Evolutionary conservation across 805 yeast genomes (phyloP).

Genomic region (Ogataea methanolica): DNA sequence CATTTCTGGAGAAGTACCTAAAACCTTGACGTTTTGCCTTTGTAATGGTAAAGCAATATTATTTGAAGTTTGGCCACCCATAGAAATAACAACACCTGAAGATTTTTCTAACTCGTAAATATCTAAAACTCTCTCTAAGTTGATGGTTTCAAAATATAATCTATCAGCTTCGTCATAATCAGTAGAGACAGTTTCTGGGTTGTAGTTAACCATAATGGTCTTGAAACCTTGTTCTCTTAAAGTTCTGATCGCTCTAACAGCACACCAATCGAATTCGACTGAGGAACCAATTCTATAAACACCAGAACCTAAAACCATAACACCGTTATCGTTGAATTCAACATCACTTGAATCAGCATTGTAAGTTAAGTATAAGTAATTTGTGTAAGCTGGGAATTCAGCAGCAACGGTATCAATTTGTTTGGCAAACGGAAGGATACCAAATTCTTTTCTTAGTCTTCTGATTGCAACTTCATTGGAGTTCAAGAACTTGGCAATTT

Average conservation of each 20-base stretch:
- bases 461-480: slow-evolving; percentile 93
- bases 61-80: slow-evolving; percentile 99
- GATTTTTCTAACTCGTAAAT: slow-evolving; percentile 90
- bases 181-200: slow-evolving; percentile 98
- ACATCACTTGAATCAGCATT: slow-evolving; percentile 88
- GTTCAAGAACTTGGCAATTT: slow-evolving; percentile 81
- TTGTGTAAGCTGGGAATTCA: slow-evolving; percentile 95
- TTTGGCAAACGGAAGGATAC: slow-evolving; percentile 87
- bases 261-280: slow-evolving; percentile 99
- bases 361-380: slow-evolving; percentile 91
- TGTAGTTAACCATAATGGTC: slow-evolving; percentile 96
- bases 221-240: slow-evolving; percentile 79
- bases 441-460: slow-evolving; percentile 79
- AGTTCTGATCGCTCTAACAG: slow-evolving; percentile 94
- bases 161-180: slow-evolving; percentile 98
- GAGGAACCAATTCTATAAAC: slow-evolving; percentile 98
- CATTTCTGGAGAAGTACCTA: slow-evolving; percentile 98
- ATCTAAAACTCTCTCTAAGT: slow-evolving; percentile 89
- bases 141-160: slow-evolving; percentile 91
- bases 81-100: slow-evolving; percentile 87
- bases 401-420: slow-evolving; percentile 99
- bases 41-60: slow-evolving; percentile 90
- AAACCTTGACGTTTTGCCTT: slow-evolving; percentile 89
- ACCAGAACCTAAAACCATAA: slow-evolving; percentile 96
- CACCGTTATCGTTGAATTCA: slow-evolving; percentile 85